Evolutionary conservation across 352 stramenopile species (phyloP).

Genomic region (Thraustochytrium striatum): DNA sequence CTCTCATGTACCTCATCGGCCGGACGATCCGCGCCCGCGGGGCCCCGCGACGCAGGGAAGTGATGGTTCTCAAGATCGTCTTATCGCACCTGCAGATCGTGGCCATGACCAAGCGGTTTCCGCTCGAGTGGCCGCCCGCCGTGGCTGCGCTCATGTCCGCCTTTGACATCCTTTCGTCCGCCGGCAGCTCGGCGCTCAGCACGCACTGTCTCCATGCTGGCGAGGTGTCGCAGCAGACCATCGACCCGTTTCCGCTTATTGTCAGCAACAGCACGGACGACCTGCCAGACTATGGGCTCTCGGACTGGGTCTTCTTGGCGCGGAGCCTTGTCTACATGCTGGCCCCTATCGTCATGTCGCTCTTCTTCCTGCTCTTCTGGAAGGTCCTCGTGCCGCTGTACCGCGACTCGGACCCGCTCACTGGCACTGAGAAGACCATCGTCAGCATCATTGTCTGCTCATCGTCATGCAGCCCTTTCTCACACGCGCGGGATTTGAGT

Average conservation of each 20-base stretch:
- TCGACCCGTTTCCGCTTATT: not conserved
- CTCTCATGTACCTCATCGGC: constrained; percentile 13
- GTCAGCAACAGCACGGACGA: not conserved
- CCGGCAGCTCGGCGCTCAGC: constrained; percentile 37
- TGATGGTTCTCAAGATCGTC: constrained; percentile 45
- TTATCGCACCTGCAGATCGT: constrained; percentile 39
- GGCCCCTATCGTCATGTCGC: not conserved
- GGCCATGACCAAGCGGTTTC: constrained; percentile 11
- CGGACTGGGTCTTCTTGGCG: constrained; percentile 26
- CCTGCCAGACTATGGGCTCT: constrained; percentile 3
- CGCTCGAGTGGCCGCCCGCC: constrained; percentile 25
- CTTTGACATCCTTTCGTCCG: constrained; percentile 40
- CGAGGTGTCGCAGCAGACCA: not conserved
- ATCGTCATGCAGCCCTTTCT: constrained; percentile 38
- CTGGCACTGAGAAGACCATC: constrained; percentile 16
- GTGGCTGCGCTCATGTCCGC: not conserved
- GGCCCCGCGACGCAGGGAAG: constrained; percentile 12
- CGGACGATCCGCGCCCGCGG: constrained; percentile 27
- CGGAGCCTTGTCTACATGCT: constrained; percentile 11
- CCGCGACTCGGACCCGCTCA: constrained; percentile 19
- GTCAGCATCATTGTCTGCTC: constrained; percentile 38
- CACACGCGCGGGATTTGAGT: constrained; percentile 28
- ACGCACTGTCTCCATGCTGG: constrained; percentile 17
- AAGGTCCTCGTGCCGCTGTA: constrained; percentile 25
- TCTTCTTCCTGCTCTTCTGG: constrained; percentile 23